phyloP scores from a whole-genome alignment of 2,329 filamentous ascomycete species.

The Plectosphaerella plurivora region DNA sequence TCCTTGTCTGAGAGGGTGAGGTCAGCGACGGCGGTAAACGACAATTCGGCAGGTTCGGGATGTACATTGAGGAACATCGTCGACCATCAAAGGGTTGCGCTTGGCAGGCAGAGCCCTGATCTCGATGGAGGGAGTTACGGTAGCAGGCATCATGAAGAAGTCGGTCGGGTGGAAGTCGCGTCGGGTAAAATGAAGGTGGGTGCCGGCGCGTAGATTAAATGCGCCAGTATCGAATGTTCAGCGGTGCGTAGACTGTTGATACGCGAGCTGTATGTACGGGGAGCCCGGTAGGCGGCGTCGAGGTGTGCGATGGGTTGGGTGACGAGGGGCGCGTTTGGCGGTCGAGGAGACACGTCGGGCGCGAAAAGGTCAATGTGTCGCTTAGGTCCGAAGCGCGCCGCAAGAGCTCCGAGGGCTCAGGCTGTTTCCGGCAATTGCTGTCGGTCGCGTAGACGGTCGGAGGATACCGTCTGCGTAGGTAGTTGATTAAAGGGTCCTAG shows the following conservation, averaged over 20 bases:
- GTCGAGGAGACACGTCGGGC: not conserved
- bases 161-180: not conserved
- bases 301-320: too few species aligned
- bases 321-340: not conserved
- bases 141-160: slow-evolving; percentile 12
- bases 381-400: not conserved
- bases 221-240: too few species aligned
- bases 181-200: too few species aligned
- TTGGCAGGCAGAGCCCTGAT: slow-evolving; percentile 50
- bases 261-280: too few species aligned
- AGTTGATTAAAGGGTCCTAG: not conserved
- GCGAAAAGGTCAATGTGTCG: not conserved
- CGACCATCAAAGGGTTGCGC: slow-evolving; percentile 63
- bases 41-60: slow-evolving; percentile 5
- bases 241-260: too few species aligned
- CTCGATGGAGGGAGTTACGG: slow-evolving; percentile 29
- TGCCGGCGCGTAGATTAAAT: too few species aligned
- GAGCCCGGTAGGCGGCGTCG: too few species aligned
- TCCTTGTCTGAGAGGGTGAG: slow-evolving; percentile 51
- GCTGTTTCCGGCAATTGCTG: not conserved
- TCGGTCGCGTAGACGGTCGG: not conserved
- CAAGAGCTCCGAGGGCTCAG: not conserved
- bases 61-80: slow-evolving; percentile 60
- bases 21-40: not conserved
- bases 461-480: not conserved